Percentiles rank a stretch among this genome's conserved stretches.
These are phyloP conservation scores for Striga hermonthica DNA, from an alignment of 305 asterid species.

Conservation along the genomic window DNA sequence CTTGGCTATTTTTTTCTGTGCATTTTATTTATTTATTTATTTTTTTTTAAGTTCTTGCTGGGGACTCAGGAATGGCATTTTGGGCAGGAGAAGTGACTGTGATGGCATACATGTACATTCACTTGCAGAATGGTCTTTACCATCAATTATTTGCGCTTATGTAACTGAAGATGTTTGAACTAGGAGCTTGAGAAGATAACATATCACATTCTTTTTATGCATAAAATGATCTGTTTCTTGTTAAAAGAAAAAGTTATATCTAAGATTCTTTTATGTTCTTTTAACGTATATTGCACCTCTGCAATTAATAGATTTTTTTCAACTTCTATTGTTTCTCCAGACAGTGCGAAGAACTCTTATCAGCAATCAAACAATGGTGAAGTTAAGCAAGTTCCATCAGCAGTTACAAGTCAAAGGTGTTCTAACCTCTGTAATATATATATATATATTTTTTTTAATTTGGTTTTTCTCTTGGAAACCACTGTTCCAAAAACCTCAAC, in stretches of 20 bases:
- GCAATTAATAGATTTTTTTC: conserved; percentile 30
- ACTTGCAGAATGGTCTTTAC: conserved; percentile 8
- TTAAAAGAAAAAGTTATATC: too few relatives aligned
- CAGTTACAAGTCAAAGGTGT: conserved; percentile 66
- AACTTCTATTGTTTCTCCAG: conserved; percentile 49
- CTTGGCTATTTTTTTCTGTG: neutral
- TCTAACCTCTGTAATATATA: too few relatives aligned
- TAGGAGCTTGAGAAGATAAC: conserved; percentile 8
- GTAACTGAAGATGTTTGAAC: conserved; percentile 7
- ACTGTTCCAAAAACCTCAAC: conserved; percentile 20
- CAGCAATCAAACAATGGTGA: conserved; percentile 53
- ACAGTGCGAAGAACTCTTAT: conserved; percentile 57
- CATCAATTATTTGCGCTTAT: conserved; percentile 8
- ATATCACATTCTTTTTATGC: neutral
- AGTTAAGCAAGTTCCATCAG: conserved; percentile 45
- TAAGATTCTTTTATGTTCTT: conserved; percentile 18
- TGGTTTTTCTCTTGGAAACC: conserved; percentile 26
- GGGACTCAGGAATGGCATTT: neutral
- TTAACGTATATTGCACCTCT: conserved; percentile 30
- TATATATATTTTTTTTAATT: too few relatives aligned
- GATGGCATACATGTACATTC: neutral
- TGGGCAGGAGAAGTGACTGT: neutral
- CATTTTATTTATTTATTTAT: too few relatives aligned
- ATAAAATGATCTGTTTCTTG: too few relatives aligned
- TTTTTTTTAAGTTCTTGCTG: neutral